Conservation (phyloP, 1,284 basidiomycete genomes). For the Melampsora medusae region DNA sequence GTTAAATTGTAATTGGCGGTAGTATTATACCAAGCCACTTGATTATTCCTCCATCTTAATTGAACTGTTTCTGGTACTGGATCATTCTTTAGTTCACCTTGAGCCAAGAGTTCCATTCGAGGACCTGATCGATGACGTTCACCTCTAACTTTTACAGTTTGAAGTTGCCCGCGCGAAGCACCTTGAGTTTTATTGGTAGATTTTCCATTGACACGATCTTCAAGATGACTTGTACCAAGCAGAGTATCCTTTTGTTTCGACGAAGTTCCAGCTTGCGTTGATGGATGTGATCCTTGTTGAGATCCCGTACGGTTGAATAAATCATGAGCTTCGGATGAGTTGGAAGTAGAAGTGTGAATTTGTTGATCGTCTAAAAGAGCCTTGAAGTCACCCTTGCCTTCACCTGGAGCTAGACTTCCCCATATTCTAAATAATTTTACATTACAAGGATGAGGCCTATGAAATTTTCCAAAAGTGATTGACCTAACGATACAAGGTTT, state of each 20-base stretch:
- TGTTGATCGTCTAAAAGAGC: slow-evolving; percentile 27
- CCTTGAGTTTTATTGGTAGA: neutral
- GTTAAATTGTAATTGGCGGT: neutral
- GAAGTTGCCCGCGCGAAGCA: neutral
- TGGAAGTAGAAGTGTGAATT: slow-evolving; percentile 2
- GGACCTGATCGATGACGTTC: slow-evolving; percentile 26
- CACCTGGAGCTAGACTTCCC: slow-evolving; percentile 38
- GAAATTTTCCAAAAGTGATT: slow-evolving; percentile 40
- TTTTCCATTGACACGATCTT: neutral
- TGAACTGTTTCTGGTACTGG: slow-evolving; percentile 37
- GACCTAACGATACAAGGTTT: slow-evolving; percentile 29
- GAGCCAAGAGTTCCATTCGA: slow-evolving; percentile 42
- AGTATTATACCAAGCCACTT: slow-evolving; percentile 29
- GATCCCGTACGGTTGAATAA: neutral
- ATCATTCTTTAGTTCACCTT: slow-evolving; percentile 44
- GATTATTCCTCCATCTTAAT: slow-evolving; percentile 31
- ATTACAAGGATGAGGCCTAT: slow-evolving; percentile 43
- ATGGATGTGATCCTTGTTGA: neutral
- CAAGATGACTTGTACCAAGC: neutral
- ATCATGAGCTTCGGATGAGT: neutral
- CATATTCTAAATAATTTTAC: slow-evolving; percentile 37
- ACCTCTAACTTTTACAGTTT: slow-evolving; percentile 15
- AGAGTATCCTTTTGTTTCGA: neutral
- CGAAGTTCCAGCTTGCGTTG: neutral
- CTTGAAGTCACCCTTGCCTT: slow-evolving; percentile 41